These are phyloP conservation scores for Corylus avellana DNA, from an alignment of 306 rosid species.

Conservation along the genomic window DNA sequence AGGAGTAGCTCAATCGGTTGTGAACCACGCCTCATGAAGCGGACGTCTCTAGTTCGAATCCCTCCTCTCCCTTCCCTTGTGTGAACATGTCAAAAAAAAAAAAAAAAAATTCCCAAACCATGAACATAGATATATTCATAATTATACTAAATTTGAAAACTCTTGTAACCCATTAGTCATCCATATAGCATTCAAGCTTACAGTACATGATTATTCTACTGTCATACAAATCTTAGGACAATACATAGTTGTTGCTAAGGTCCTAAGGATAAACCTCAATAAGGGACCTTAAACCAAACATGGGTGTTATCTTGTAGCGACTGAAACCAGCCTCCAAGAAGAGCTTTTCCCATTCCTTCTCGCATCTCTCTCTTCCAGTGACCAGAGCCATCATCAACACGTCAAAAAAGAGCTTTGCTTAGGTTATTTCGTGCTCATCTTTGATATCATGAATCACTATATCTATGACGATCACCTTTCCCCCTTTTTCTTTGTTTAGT, in stretches of 20 bases:
- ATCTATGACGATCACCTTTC: conserved; percentile 59
- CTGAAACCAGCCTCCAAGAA: conserved; percentile 53
- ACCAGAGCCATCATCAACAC: conserved; percentile 43
- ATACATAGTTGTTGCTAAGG: background rate
- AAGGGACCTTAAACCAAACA: conserved; percentile 50
- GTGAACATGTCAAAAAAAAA: no score
- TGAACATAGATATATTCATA: no score
- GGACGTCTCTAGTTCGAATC: no score
- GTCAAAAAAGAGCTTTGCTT: conserved; percentile 44
- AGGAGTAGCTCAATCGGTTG: no score
- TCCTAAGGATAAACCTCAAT: conserved; percentile 54
- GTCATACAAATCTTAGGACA: no score
- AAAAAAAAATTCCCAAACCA: no score
- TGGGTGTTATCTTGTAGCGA: conserved; percentile 36
- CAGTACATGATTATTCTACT: no score
- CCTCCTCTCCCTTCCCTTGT: no score
- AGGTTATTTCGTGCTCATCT: conserved; percentile 31
- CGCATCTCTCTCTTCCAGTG: conserved; percentile 49
- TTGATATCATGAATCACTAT: conserved; percentile 36
- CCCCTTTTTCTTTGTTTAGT: conserved; percentile 34
- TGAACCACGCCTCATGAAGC: no score
- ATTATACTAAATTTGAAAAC: no score
- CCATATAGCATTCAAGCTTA: no score
- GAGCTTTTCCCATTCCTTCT: conserved; percentile 56
- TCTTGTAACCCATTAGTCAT: no score